phyloP scores from a whole-genome alignment of 2,329 filamentous ascomycete genomes.

The Orbilia oligospora region DNA sequence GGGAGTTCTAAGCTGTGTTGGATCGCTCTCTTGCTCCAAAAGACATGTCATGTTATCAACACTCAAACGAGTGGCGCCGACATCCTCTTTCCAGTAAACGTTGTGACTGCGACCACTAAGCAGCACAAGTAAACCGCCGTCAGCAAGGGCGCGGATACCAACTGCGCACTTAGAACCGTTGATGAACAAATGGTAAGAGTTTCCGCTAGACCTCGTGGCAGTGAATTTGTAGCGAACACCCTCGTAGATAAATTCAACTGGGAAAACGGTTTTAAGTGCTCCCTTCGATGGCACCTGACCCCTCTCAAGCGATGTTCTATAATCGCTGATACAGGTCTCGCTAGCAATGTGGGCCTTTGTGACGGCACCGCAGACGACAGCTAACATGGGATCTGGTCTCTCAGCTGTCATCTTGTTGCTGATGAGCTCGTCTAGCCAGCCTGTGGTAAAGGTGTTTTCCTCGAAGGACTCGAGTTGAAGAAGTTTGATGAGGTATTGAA shows the following conservation, averaged over 20 bases:
- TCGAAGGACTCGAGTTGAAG: conserved; percentile 98
- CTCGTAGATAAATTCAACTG: conserved; percentile 98
- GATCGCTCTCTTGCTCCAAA: conserved; percentile 98
- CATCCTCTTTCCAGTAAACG: conserved; percentile 99
- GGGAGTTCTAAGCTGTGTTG: conserved; percentile 93
- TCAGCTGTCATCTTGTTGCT: conserved; percentile 97
- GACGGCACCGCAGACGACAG: conserved; percentile 94
- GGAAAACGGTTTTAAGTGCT: conserved; percentile 96
- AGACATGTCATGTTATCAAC: conserved; percentile 98
- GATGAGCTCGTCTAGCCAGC: conserved; percentile 98
- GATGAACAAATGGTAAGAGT: conserved; percentile 98
- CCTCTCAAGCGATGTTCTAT: conserved; percentile 90
- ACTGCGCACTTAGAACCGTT: conserved; percentile 97
- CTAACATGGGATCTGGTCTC: conserved; percentile 90
- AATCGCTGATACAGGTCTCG: conserved; percentile 88
- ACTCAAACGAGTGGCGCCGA: conserved; percentile 92
- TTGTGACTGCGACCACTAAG: conserved; percentile 95
- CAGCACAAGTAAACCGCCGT: conserved; percentile 92
- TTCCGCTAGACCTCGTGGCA: conserved; percentile 88
- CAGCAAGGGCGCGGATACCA: conserved; percentile 90
- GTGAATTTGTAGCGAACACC: conserved; percentile 98
- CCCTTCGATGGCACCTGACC: conserved; percentile 98
- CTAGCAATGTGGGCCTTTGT: conserved; percentile 96
- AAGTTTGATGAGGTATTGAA: conserved; percentile 98
- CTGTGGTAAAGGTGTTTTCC: conserved; percentile 98